Base-by-base conservation (phyloP, 2,329 filamentous ascomycete genomes). In the Zymoseptoria brevis region DNA sequence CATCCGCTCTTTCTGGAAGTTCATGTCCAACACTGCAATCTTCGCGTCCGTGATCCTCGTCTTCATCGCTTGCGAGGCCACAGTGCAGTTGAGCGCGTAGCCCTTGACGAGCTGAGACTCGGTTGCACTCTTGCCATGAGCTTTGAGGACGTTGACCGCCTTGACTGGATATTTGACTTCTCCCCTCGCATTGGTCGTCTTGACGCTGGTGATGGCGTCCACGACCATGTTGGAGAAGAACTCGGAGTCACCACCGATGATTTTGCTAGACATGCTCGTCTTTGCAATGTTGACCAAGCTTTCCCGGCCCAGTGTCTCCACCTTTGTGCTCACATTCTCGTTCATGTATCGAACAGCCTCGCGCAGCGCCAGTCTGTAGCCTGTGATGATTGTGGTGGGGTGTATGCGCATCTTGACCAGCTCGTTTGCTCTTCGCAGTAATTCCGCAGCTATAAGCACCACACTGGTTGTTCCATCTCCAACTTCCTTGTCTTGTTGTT, bases 321-420 rank as follows among this genome's bases (percentile, higher is more conserved):
- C 93, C 79, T 95, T 96, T 71, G 90, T 90, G 81, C 90, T 93
- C 75, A 99, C 88, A 75, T 97, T 96, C 77, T 99, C 94, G 78
- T 90, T 93, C 87, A 99, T 95, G 79, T 96, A 99, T 79, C 96
- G 95, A 74, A 99, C 87, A 60, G 94, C 94, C 81, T 99, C 94
- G 71, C 94, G 85, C 67, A 99, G 83, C 62, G 94, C 94, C 71
- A 99, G 84, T 72, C 94, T 85, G 83, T 99, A 99, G 71, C 94
- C 94, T 63, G 91, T 97, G 74, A 99, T 99, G 78, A 99, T 97
- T 62, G 95, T 99, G 24, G 94, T 99, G 58, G 94, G 95, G 79
- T 99, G 94, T 84, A 99, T 99, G 75, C 92, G 89, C 84, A 97
- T 99, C 83, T 94, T 96, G 89, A 97, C 95, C 67, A 99, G 84